Evolutionary conservation across 2,329 filamentous ascomycete species (phyloP).

Genomic region (Grosmannia penicillata): DNA sequence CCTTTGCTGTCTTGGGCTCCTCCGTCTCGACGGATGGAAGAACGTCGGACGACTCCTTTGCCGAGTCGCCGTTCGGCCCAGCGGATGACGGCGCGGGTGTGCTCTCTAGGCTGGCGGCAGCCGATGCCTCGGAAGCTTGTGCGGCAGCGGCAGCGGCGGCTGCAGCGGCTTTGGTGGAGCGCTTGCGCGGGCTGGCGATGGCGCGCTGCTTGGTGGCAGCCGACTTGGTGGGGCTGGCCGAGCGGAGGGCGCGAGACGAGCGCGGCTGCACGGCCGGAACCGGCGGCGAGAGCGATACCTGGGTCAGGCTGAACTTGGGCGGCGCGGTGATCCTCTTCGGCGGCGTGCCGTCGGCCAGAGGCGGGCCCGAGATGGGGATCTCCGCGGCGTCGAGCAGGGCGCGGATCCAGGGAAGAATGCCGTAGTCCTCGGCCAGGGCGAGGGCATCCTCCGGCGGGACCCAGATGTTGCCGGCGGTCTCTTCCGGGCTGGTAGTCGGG

Average conservation of each 20-base stretch:
- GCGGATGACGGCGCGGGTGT: slow-evolving; percentile 13
- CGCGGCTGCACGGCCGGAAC: slow-evolving; percentile 30
- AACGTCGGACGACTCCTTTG: slow-evolving; percentile 11
- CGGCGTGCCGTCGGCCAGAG: slow-evolving; percentile 38
- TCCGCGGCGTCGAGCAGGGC: slow-evolving; percentile 84
- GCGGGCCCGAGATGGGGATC: slow-evolving; percentile 37
- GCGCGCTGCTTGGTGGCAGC: slow-evolving; percentile 22
- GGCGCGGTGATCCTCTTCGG: slow-evolving; percentile 67
- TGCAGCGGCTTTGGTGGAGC: slow-evolving; percentile 26
- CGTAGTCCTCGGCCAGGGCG: slow-evolving; percentile 71
- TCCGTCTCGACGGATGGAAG: slow-evolving; percentile 38
- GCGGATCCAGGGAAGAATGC: slow-evolving; percentile 72
- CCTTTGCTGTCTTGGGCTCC: slow-evolving; percentile 50
- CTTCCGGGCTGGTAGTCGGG: slow-evolving; percentile 67
- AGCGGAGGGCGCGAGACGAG: slow-evolving; percentile 36
- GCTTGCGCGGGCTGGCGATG: slow-evolving; percentile 39
- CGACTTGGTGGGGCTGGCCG: slow-evolving; percentile 41
- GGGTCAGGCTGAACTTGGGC: slow-evolving; percentile 48
- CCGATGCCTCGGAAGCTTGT: slow-evolving; percentile 19
- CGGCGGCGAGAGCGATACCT: slow-evolving; percentile 29
- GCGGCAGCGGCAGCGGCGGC: slow-evolving; percentile 9
- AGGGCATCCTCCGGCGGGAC: slow-evolving; percentile 74
- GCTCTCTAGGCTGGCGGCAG: slow-evolving; percentile 15
- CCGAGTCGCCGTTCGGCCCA: slow-evolving; percentile 15
- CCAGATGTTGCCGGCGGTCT: slow-evolving; percentile 95